Base-by-base conservation (phyloP, 1,284 basidiomycete genomes). In the Tylopilus sp. region DNA sequence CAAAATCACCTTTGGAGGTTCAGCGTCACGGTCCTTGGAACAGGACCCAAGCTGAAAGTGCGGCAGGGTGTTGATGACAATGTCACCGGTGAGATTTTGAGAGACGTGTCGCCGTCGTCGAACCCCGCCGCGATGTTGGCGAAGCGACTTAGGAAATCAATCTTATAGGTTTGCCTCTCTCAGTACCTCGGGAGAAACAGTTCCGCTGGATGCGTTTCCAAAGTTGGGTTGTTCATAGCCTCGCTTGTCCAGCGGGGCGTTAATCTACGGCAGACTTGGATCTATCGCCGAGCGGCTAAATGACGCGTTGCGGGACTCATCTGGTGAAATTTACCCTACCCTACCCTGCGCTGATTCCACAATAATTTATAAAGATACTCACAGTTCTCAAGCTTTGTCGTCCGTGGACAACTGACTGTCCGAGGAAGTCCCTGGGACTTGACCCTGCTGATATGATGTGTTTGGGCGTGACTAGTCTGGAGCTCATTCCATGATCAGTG, bases 191-290 rank as follows among this genome's bases (percentile, higher is more conserved):
- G 30, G 41, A 33, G 21, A 28, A 23, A 50, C 4, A 10, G 25
- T n/a, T 37, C 25, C 43, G 31, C 38, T 37, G 31, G 33, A n/a
- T n/a, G n/a, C n/a, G n/a, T n/a, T n/a, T n/a, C n/a, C 25, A 19
- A 12, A 31, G 41, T n/a, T n/a, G 8, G 9, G 11, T 39, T 34
- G 16, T 23, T 23, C 21, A 23, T 3, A 6, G 37, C 59, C 63
- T 64, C 21, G 49, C 59, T 47, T 44, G 3, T 16, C 2, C 46
- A 61, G 60, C 46, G 58, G 64, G 57, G 57, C 38, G 8, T 54
- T 42, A 6, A n/a, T 31, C 33, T 6, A 12, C 33, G 28, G 41
- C 30, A 38, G 31, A 19, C 11, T 23, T 34, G 39, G 42, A 49
- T 16, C 26, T 34, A 30, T 46, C 29, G 42, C 46, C 28, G 44